Evolutionary conservation across 176 grass and related monocot genomes (phyloP).

Genomic region (Lolium perenne): DNA sequence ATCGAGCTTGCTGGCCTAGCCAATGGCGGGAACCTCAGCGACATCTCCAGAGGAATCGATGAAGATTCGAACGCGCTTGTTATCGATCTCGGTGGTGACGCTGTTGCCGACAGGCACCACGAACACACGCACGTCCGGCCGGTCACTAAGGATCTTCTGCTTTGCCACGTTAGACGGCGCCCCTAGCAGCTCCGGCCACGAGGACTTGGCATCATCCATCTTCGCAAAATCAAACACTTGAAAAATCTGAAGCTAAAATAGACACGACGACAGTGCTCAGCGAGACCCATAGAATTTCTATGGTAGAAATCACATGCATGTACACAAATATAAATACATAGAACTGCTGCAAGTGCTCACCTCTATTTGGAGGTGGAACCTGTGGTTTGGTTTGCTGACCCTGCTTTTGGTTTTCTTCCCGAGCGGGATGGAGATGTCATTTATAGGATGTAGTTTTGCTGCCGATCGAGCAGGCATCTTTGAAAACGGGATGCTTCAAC

Average conservation of each 20-base stretch:
- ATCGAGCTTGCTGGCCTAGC: background rate
- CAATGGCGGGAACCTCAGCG: background rate
- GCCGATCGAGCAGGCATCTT: background rate
- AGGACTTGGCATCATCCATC: slow-evolving; percentile 33
- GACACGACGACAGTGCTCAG: background rate
- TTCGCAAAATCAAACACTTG: background rate
- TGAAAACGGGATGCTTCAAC: background rate
- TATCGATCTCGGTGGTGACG: background rate
- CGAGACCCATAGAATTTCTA: background rate
- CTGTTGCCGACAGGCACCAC: slow-evolving; percentile 13
- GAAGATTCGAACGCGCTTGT: slow-evolving; percentile 41
- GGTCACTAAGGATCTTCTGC: slow-evolving; percentile 35
- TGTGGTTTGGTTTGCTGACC: background rate
- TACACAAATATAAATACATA: background rate
- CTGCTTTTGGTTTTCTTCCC: background rate
- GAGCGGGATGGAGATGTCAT: background rate
- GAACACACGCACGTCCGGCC: slow-evolving; percentile 26
- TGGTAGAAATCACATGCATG: background rate
- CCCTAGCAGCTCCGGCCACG: slow-evolving; percentile 47
- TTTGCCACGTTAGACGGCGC: slow-evolving; percentile 33
- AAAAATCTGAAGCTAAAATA: background rate
- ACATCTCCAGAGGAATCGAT: background rate
- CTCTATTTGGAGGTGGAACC: background rate
- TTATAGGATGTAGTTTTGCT: background rate
- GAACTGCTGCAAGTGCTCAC: background rate